Base-by-base conservation (phyloP, 257 asterid species). In the Gentiana dahurica region DNA sequence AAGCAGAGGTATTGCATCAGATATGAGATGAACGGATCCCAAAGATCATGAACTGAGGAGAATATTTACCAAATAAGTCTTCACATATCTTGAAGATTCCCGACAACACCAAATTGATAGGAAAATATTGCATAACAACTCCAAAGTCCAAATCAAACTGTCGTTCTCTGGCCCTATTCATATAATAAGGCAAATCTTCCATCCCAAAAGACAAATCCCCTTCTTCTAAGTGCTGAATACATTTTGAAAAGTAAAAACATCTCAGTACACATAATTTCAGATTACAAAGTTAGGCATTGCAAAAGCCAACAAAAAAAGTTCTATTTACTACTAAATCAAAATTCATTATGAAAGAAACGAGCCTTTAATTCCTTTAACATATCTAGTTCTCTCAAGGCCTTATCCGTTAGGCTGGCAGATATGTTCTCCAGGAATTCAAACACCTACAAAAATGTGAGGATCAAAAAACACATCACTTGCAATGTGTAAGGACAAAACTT, bases 81-180 rank as follows among this genome's bases (percentile, higher is more conserved):
- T 91, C 94, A 78, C 79, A 85, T 54, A 87, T 85, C 79, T 91
- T 91, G 77, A 91, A 83, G 67, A 87, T 85, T 65, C 97, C 98
- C n/a, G 98, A 76, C 63, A 88, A 62, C 57, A 88, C 98, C 77
- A 91, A 72, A 72, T 62, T 73, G 73, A 72, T 54, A 11, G 97
- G 98, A 60, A 91, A 87, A 64, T 85, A 83, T 79, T 85, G 90
- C 71, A 77, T 83, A 77, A 91, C 70, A 67, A 71, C 81, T 72
- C 86, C 94, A 63, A 87, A 85, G 76, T 87, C 93, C 67, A 85
- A 70, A 81, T 72, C 76, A 64, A 77, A 63, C 61, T 75, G 89
- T 57, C 75, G 75, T 48, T 91, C 95, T 75, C 85, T 74, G 57
- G 82, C 75, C 73, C 57, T 83, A 71, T 77, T 87, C 56, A 75